A percentile compares a stretch with the other conserved stretches of the same genome.
phyloP scores from a whole-genome alignment of 495 filamentous ascomycete genomes.

The Aspergillus diversus region DNA sequence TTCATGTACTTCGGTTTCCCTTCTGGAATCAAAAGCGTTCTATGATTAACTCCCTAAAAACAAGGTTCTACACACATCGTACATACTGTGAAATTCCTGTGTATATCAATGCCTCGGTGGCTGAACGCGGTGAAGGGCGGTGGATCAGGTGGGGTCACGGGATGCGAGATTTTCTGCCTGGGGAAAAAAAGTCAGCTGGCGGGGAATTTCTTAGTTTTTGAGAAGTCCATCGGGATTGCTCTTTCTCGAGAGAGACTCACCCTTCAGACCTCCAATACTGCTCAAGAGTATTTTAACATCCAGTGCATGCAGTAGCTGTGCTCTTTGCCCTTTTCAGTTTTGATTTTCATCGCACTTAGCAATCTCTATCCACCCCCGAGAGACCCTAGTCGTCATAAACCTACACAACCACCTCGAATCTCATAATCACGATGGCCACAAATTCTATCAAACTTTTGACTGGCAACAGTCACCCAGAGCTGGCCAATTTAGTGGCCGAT shows the following conservation, averaged over 20 bases:
- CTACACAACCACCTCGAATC: background rate
- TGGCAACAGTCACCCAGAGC: slow-evolving; percentile 91
- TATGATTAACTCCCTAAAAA: background rate
- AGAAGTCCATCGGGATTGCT: slow-evolving; percentile 15
- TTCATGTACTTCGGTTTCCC: slow-evolving; percentile 22
- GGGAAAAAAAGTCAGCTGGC: slow-evolving; percentile 34
- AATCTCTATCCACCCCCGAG: background rate
- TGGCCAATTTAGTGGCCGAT: slow-evolving; percentile 88
- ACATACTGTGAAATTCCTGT: background rate
- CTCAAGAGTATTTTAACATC: too few relatives aligned
- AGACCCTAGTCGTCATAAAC: slow-evolving; percentile 6
- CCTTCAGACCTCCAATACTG: slow-evolving; percentile 1
- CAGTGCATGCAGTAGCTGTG: too few relatives aligned
- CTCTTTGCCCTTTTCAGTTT: background rate
- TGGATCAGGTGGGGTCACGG: slow-evolving; percentile 33
- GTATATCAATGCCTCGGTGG: slow-evolving; percentile 9
- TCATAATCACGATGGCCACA: slow-evolving; percentile 59
- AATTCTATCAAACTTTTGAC: slow-evolving; percentile 97
- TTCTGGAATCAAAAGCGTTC: slow-evolving; percentile 13
- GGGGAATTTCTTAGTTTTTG: slow-evolving; percentile 28
- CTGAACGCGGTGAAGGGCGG: slow-evolving; percentile 30
- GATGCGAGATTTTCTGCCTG: slow-evolving; percentile 34
- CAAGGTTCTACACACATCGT: background rate
- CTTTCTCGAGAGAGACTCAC: slow-evolving; percentile 9
- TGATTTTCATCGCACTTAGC: background rate